These are phyloP conservation scores for Hirsutella minnesotensis DNA, from an alignment of 2,329 filamentous ascomycete genomes.

Conservation along the genomic window DNA sequence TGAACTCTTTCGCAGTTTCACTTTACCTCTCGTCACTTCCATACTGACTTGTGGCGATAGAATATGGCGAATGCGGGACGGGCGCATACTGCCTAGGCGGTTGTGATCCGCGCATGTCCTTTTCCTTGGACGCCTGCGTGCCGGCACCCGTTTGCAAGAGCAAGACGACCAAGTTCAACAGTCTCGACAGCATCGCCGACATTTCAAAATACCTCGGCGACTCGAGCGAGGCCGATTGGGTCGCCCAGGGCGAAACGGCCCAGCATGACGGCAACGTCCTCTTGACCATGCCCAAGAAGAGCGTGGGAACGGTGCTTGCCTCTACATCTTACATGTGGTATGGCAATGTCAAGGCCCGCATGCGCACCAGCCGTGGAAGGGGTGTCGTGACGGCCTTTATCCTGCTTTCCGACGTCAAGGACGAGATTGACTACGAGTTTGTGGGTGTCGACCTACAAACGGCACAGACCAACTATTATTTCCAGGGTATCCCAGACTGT, in stretches of 20 bases:
- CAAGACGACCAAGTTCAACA: slow-evolving; percentile 61
- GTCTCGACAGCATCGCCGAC: slow-evolving; percentile 52
- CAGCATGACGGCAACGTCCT: slow-evolving; percentile 58
- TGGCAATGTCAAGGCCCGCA: slow-evolving; percentile 73
- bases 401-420: slow-evolving; percentile 86
- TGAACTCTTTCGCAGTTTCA: slow-evolving; percentile 11
- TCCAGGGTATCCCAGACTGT: slow-evolving; percentile 88
- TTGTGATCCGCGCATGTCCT: slow-evolving; percentile 81
- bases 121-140: slow-evolving; percentile 71
- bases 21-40: too few species aligned
- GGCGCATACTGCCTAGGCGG: slow-evolving; percentile 94
- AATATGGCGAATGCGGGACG: slow-evolving; percentile 86
- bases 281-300: slow-evolving; percentile 79
- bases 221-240: slow-evolving; percentile 70
- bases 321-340: slow-evolving; percentile 91
- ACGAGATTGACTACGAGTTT: slow-evolving; percentile 97
- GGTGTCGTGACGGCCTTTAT: slow-evolving; percentile 98
- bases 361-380: slow-evolving; percentile 72
- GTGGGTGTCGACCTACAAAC: slow-evolving; percentile 66
- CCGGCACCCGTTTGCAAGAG: slow-evolving; percentile 73
- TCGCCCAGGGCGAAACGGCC: slow-evolving; percentile 67
- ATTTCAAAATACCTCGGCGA: slow-evolving; percentile 84
- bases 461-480: slow-evolving; percentile 95
- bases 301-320: slow-evolving; percentile 77
- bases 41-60: slow-evolving; percentile 34